Percentiles rank a stretch among this genome's conserved stretches.
Conservation (phyloP, 2,329 filamentous ascomycete species). For the Furcasterigmium sp. region DNA sequence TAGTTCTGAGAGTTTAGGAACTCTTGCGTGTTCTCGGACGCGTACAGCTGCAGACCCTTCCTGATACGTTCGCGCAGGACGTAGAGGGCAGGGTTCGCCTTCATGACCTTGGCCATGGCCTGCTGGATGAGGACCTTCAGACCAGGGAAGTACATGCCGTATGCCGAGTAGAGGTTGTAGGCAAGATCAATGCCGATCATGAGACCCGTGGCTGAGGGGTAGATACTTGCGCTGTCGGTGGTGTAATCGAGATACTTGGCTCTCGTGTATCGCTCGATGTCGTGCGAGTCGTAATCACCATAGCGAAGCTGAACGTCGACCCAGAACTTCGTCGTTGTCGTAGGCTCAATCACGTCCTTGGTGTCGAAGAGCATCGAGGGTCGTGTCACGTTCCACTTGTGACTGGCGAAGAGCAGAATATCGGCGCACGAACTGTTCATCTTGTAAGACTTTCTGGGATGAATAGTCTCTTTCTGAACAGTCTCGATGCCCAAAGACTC, state of each 20-base stretch:
- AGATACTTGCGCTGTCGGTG: conserved; percentile 97
- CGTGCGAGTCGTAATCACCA: conserved; percentile 97
- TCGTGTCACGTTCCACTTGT: conserved; percentile 97
- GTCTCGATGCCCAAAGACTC: conserved; percentile 95
- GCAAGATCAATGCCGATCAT: conserved; percentile 98
- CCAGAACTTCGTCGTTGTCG: conserved; percentile 99
- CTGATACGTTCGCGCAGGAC: conserved; percentile 95
- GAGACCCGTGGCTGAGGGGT: conserved; percentile 90
- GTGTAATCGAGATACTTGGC: conserved; percentile 99
- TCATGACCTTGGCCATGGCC: conserved; percentile 99
- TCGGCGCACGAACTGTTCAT: conserved; percentile 99
- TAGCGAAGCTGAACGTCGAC: conserved; percentile 94
- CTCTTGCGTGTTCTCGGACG: conserved; percentile 97
- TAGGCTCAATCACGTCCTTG: conserved; percentile 90
- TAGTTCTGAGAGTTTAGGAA: conserved; percentile 99
- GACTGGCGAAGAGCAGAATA: conserved; percentile 91
- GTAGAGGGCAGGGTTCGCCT: conserved; percentile 94
- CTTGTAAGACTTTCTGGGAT: conserved; percentile 99
- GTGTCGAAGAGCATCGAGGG: conserved; percentile 93
- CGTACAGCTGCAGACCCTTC: conserved; percentile 96
- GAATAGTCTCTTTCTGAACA: conserved; percentile 98
- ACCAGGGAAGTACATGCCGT: conserved; percentile 97
- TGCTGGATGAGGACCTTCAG: conserved; percentile 93
- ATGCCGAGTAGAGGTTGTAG: conserved; percentile 97
- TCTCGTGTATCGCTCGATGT: conserved; percentile 95